Evolutionary conservation across 225 moss, liverwort and hornwort genomes (phyloP).

Genomic region (Sphagnum tenellum): DNA sequence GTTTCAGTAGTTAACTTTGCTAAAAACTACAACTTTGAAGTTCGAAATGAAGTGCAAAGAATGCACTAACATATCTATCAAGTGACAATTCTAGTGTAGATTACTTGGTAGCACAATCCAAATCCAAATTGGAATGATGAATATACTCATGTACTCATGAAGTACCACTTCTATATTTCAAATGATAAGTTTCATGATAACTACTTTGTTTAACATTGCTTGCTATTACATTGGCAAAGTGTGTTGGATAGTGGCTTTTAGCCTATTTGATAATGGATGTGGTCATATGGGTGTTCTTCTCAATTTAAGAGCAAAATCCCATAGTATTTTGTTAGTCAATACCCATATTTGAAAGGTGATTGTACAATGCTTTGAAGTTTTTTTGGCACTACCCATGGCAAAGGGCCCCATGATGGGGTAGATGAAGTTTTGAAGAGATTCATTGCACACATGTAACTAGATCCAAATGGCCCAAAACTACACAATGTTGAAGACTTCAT

Average conservation of each 20-base stretch:
- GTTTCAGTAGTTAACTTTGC: neutral
- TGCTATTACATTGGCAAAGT: neutral
- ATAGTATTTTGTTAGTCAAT: neutral
- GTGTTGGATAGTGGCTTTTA: neutral
- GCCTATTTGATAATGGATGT: too few relatives aligned
- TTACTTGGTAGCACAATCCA: neutral
- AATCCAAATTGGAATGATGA: neutral
- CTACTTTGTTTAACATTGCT: neutral
- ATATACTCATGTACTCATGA: neutral
- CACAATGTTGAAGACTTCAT: neutral
- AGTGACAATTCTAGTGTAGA: neutral
- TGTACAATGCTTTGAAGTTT: neutral
- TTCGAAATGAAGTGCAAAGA: neutral
- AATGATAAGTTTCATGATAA: neutral
- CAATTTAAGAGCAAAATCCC: neutral
- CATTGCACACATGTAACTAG: neutral
- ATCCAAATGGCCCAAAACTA: neutral
- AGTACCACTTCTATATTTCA: neutral
- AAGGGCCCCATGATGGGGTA: neutral
- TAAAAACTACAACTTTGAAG: neutral
- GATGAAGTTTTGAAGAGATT: neutral
- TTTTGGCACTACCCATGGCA: neutral
- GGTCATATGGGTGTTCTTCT: neutral
- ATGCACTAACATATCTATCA: constrained; percentile 2
- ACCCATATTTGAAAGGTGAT: neutral